phyloP scores from a whole-genome alignment of 2,329 filamentous ascomycete genomes.

The Sporothrix schenckii region DNA sequence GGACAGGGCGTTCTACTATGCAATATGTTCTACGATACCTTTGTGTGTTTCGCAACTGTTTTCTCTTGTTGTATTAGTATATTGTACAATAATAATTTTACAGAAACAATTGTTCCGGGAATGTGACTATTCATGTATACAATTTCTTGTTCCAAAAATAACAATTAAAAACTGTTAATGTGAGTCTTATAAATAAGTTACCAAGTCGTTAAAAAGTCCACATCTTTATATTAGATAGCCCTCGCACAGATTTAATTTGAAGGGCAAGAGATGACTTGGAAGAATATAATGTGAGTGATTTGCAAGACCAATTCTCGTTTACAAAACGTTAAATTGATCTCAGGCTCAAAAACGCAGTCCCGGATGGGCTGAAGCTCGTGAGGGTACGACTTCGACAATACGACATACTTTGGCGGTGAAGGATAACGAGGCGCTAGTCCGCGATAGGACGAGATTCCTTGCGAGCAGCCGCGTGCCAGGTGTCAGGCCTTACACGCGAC shows the following conservation, averaged over 20 bases:
- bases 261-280: too few species aligned
- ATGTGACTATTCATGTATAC: too few species aligned
- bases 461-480: background rate
- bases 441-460: slow-evolving; percentile 11
- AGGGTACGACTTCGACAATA: background rate
- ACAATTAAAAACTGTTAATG: too few species aligned
- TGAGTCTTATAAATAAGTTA: too few species aligned
- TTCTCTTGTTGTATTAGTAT: background rate
- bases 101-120: too few species aligned
- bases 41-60: background rate
- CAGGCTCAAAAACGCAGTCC: background rate
- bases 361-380: background rate
- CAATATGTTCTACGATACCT: slow-evolving; percentile 20
- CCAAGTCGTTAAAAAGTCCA: too few species aligned
- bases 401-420: slow-evolving; percentile 16
- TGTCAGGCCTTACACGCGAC: background rate
- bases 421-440: background rate
- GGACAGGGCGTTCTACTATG: background rate
- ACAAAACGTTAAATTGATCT: background rate
- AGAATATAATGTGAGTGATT: too few species aligned
- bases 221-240: too few species aligned
- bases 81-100: background rate
- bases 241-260: too few species aligned
- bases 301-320: background rate
- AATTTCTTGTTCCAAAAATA: too few species aligned